A percentile compares a stretch with the other conserved stretches of the same genome.
phyloP scores from a whole-genome alignment of 225 moss, liverwort and hornwort species.

The Straminergon stramineum region DNA sequence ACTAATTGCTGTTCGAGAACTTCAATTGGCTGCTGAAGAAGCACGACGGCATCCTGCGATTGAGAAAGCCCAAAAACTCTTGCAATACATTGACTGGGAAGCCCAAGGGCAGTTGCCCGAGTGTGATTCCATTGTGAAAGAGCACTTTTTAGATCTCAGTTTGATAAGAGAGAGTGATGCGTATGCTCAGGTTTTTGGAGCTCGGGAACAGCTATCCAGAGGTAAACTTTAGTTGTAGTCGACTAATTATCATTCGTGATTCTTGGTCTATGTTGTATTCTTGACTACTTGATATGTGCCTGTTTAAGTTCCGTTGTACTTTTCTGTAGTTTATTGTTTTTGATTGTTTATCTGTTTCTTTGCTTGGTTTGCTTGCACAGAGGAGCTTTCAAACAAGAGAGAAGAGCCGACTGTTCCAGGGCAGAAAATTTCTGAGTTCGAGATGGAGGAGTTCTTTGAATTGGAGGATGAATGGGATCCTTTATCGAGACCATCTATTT shows the following conservation, averaged over 20 bases:
- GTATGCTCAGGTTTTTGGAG: constrained; percentile 8
- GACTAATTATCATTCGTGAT: neutral
- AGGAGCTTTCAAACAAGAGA: neutral
- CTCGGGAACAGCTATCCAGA: constrained; percentile 6
- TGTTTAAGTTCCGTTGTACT: neutral
- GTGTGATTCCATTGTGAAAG: constrained; percentile 20
- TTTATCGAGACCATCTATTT: constrained; percentile 29
- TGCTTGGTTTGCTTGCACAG: constrained; percentile 5
- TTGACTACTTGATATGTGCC: neutral
- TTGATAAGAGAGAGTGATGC: constrained; percentile 5
- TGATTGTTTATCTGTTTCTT: neutral
- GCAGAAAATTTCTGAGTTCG: constrained; percentile 25
- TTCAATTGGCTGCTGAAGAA: constrained; percentile 18
- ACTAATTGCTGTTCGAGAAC: constrained; percentile 36
- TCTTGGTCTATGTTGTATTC: neutral
- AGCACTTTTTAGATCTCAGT: constrained; percentile 1
- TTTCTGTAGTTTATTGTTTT: neutral
- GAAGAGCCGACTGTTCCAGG: neutral
- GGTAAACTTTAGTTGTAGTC: neutral
- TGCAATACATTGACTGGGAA: constrained; percentile 93
- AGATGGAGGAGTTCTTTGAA: constrained; percentile 33
- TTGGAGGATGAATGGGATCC: constrained; percentile 36
- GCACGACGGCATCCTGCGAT: constrained; percentile 27
- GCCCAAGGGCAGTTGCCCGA: constrained; percentile 64
- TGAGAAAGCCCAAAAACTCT: constrained; percentile 57